Evolutionary conservation across 2,329 filamentous ascomycete species (phyloP), one percentile per base, ranked within the genome.

Genomic region (Pseudogymnoascus sp.): DNA sequence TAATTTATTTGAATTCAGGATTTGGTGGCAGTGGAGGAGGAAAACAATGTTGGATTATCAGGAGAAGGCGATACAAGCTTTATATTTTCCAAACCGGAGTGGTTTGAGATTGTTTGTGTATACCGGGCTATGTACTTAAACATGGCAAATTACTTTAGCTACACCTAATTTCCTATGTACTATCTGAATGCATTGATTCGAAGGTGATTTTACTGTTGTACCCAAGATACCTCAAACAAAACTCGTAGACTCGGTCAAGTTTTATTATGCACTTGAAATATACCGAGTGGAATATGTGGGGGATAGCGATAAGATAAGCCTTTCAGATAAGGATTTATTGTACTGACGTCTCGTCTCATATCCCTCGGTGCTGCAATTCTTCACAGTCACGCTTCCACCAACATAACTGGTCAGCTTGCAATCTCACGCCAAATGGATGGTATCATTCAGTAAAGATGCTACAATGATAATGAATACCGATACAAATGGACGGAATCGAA

Each of bases 81-180:
- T 56, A 56, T 56, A 56, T 56, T 56, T 56, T 33, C 50, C 28
- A 33, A 56, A 56, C 50, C 50, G 28, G 16, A 19, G 28, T 56
- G 50, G 50, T 33, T 56, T 56, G 50, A 12, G 50, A 56, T 56
- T 56, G 50, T 56, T 33, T 7, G 50, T 56, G 50, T 56, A 56
- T 22, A 56, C 26, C 5, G 28, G 50, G 50, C 50, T 56, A 33
- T 56, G 50, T 56, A 56, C 16, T 46, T 56, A 5, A 22, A 33
- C 50, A 56, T 33, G 50, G 50, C 50, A 22, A 56, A 22, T 33
- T 56, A 56, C 50, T 56, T 56, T 56, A 56, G 50, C 50, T 56
- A 56, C 33, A 56, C 50, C 50, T 56, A 56, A 56, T 56, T 56
- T 56, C 50, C 50, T 56, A 56, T 56, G 50, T 56, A 56, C 50